A percentile compares a stretch with the other conserved stretches of the same genome.
Conservation (phyloP, 257 asterid species). For the Anisodus acutangulus region DNA sequence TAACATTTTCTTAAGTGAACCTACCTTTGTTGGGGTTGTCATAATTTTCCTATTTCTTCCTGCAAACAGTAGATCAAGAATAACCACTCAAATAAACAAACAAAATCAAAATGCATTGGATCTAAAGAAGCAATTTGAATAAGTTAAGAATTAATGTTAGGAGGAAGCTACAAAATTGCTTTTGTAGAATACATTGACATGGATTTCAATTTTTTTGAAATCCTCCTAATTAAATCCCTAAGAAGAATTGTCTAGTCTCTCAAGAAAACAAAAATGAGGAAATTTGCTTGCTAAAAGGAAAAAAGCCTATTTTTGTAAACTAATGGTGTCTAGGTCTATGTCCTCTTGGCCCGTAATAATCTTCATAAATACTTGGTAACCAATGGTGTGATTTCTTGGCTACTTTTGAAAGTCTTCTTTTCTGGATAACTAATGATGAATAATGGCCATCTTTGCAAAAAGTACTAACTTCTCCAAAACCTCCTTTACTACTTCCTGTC, state of each 20-base stretch:
- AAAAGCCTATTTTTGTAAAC: not conserved
- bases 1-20: constrained; percentile 9
- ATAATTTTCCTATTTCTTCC: constrained; percentile 58
- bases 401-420: constrained; percentile 49
- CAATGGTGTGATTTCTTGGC: constrained; percentile 60
- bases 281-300: not conserved
- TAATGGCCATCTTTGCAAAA: constrained; percentile 35
- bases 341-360: constrained; percentile 76
- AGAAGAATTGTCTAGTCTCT: not conserved
- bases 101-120: not conserved
- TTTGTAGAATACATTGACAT: constrained; percentile 18
- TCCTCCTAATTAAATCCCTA: constrained; percentile 13
- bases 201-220: not conserved
- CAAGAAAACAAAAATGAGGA: not conserved
- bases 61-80: constrained; percentile 35
- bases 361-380: constrained; percentile 91
- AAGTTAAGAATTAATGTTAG: constrained; percentile 20
- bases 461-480: not conserved
- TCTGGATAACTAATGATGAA: constrained; percentile 40
- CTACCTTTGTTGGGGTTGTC: constrained; percentile 51
- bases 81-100: not conserved
- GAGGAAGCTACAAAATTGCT: constrained; percentile 15
- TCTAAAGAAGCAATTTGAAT: not conserved
- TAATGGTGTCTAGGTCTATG: constrained; percentile 74
- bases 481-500: not conserved